phyloP scores from a whole-genome alignment of 2,329 filamentous ascomycete genomes.

The Colletotrichum echinochloae region DNA sequence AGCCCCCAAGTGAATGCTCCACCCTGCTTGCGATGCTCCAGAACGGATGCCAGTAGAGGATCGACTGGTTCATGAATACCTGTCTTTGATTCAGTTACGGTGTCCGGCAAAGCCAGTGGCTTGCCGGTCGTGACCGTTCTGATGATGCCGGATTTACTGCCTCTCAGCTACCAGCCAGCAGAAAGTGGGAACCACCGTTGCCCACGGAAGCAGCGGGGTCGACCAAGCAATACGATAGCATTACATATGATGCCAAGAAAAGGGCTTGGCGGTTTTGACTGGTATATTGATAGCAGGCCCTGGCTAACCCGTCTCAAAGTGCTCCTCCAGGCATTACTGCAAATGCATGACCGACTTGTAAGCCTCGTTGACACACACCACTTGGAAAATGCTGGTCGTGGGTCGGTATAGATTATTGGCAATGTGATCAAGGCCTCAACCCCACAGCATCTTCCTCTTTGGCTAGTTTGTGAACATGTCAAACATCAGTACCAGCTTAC shows the following conservation, averaged over 20 bases:
- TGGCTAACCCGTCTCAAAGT: background rate
- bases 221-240: conserved; percentile 35
- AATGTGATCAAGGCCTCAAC: background rate
- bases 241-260: conserved; percentile 36
- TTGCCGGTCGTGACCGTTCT: conserved; percentile 50
- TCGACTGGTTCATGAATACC: conserved; percentile 70
- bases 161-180: conserved; percentile 30
- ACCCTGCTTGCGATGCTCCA: conserved; percentile 64
- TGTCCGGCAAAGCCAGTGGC: conserved; percentile 63
- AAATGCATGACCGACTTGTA: conserved; percentile 29
- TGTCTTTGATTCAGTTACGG: conserved; percentile 66
- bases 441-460: background rate
- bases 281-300: background rate
- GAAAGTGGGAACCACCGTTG: conserved; percentile 29
- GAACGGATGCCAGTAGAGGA: conserved; percentile 71
- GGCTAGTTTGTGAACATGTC: background rate
- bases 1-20: conserved; percentile 62
- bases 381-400: background rate
- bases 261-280: background rate
- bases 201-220: conserved; percentile 36
- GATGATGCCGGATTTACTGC: conserved; percentile 41
- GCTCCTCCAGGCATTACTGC: conserved; percentile 21
- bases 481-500: background rate
- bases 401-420: background rate
- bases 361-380: background rate